Percentiles rank a stretch among this genome's conserved stretches.
These are phyloP conservation scores for Kwoniella sp. DNA, from an alignment of 768 basidiomycete species.

Conservation along the genomic window DNA sequence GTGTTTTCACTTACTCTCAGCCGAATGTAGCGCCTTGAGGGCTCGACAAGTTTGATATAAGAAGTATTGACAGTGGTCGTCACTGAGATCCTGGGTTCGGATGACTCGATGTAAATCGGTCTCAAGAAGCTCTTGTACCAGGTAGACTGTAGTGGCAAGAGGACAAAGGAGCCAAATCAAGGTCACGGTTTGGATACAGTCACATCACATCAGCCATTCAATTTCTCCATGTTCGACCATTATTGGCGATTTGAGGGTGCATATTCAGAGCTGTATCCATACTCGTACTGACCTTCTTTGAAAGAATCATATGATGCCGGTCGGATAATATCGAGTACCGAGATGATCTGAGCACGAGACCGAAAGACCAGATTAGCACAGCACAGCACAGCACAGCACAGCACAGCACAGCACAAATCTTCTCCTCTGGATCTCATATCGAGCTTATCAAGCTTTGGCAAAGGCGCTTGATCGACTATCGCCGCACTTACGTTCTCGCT, in stretches of 20 bases:
- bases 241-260: too few relatives aligned
- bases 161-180: not conserved
- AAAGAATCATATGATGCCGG: conserved; percentile 77
- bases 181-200: too few relatives aligned
- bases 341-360: conserved; percentile 68
- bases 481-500: conserved; percentile 50
- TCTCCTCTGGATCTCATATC: too few relatives aligned
- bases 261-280: too few relatives aligned
- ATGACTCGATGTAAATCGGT: conserved; percentile 97
- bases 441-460: conserved; percentile 27
- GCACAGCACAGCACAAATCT: too few relatives aligned
- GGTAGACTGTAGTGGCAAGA: conserved; percentile 29
- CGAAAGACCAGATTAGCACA: too few relatives aligned
- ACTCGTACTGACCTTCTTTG: conserved; percentile 74
- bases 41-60: conserved; percentile 90
- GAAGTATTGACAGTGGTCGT: conserved; percentile 91
- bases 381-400: too few relatives aligned
- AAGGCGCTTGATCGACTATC: too few relatives aligned
- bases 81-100: conserved; percentile 88
- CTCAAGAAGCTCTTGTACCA: conserved; percentile 91
- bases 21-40: conserved; percentile 92
- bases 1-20: conserved; percentile 64
- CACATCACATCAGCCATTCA: too few relatives aligned
- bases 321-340: conserved; percentile 84
- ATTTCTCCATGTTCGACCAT: too few relatives aligned